These are phyloP conservation scores for Alternaria dauci DNA, from an alignment of 2,329 filamentous ascomycete species.

Conservation along the genomic window DNA sequence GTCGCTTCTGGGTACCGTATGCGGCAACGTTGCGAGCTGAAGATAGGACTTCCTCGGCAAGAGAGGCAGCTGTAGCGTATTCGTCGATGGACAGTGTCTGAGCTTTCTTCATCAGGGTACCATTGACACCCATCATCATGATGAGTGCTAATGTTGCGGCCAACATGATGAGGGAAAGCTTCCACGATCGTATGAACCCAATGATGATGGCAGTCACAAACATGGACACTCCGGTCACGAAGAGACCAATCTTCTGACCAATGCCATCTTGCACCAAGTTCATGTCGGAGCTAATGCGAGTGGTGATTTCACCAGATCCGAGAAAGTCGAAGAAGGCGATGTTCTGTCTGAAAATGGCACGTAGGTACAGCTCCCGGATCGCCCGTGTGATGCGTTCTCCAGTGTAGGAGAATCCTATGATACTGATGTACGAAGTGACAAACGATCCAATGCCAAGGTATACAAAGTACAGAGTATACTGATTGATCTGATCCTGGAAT, in stretches of 20 bases:
- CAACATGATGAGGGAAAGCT: conserved; percentile 87
- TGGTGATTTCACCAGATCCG: conserved; percentile 93
- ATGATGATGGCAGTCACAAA: conserved; percentile 93
- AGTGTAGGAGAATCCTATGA: conserved; percentile 83
- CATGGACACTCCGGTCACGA: conserved; percentile 45
- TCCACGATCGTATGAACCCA: conserved; percentile 91
- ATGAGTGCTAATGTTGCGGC: conserved; percentile 79
- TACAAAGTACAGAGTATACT: conserved; percentile 50
- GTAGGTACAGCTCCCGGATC: conserved; percentile 69
- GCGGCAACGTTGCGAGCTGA: conserved; percentile 92
- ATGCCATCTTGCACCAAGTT: conserved; percentile 95
- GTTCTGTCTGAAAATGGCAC: conserved; percentile 56
- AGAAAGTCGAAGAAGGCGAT: conserved; percentile 74
- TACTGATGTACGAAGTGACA: conserved; percentile 78
- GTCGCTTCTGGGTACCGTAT: conserved; percentile 90
- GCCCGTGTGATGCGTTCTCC: conserved; percentile 59
- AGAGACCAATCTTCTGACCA: conserved; percentile 50
- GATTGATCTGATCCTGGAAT: conserved; percentile 43
- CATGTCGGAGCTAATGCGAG: conserved; percentile 92
- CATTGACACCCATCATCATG: conserved; percentile 75
- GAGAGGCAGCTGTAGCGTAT: conserved; percentile 83
- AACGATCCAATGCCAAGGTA: conserved; percentile 50
- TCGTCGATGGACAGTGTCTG: conserved; percentile 75
- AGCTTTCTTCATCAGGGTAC: conserved; percentile 81
- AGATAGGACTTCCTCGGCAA: conserved; percentile 93